These are phyloP conservation scores for Chrysanthemum lavandulifolium DNA, from an alignment of 129 eudicot genomes.

Conservation along the genomic window DNA sequence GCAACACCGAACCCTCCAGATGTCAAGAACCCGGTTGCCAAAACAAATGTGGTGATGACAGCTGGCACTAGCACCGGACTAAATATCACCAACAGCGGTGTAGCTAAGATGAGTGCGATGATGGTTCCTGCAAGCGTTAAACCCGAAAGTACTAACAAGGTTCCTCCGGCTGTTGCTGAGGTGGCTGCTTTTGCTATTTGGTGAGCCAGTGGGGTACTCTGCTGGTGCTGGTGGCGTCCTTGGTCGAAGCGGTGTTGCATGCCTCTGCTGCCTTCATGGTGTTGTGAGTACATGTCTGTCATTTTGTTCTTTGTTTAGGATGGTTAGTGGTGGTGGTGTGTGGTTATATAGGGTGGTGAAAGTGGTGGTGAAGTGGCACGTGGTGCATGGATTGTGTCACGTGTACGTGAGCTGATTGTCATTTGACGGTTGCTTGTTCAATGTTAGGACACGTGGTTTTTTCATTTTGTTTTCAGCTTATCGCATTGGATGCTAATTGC, in stretches of 20 bases:
- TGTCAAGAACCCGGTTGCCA: conserved; percentile 51
- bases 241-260: too few species aligned
- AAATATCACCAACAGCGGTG: conserved; percentile 55
- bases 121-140: conserved; percentile 58
- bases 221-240: too few species aligned
- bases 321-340: not conserved
- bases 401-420: conserved; percentile 30
- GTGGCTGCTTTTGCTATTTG: conserved; percentile 26
- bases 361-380: conserved; percentile 35
- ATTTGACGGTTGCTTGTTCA: conserved; percentile 42
- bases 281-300: conserved; percentile 29
- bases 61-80: conserved; percentile 74
- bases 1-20: conserved; percentile 72
- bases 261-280: too few species aligned
- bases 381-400: conserved; percentile 36
- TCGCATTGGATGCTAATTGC: too few species aligned
- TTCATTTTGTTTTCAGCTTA: conserved; percentile 1
- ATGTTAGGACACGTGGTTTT: conserved; percentile 42
- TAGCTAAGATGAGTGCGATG: conserved; percentile 49
- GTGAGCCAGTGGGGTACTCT: too few species aligned
- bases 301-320: conserved; percentile 16
- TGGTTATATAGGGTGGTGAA: conserved; percentile 15
- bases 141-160: conserved; percentile 54
- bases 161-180: conserved; percentile 65
- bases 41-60: conserved; percentile 32